Conservation (phyloP, 2,329 filamentous ascomycete genomes). For the Ophiostoma pallidulum region DNA sequence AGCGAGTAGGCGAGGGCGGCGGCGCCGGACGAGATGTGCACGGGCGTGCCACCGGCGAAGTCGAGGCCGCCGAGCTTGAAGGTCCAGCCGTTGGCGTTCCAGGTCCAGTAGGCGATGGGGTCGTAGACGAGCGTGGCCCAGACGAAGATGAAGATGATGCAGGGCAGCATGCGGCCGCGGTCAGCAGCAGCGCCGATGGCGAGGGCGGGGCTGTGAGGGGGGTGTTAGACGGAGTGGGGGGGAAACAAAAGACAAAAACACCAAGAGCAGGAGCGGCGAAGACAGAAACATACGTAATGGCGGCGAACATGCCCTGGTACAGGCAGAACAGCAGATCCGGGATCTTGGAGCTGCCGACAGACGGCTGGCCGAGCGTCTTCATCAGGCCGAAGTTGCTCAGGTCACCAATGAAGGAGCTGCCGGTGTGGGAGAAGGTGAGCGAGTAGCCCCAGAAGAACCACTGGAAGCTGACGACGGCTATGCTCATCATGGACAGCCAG, state of each 20-base stretch:
- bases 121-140: constrained; percentile 89
- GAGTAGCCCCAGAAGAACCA: constrained; percentile 98
- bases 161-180: constrained; percentile 78
- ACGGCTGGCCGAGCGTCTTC: constrained; percentile 66
- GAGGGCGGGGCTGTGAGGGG: constrained; percentile 11
- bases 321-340: constrained; percentile 79
- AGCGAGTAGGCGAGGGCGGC: constrained; percentile 84
- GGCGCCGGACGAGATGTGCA: constrained; percentile 76
- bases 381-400: constrained; percentile 73
- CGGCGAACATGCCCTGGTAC: constrained; percentile 83
- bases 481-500: constrained; percentile 74
- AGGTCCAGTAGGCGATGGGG: constrained; percentile 90
- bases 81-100: constrained; percentile 77
- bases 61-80: constrained; percentile 72
- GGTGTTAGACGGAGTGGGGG: neutral
- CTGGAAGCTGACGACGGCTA: constrained; percentile 73
- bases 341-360: constrained; percentile 59
- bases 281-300: constrained; percentile 61
- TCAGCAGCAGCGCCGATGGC: constrained; percentile 59
- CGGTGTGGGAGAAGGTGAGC: constrained; percentile 71
- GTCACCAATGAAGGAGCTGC: constrained; percentile 68
- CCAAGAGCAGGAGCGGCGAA: neutral
- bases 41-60: constrained; percentile 83
- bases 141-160: constrained; percentile 85
- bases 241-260: neutral